Evolutionary conservation across 805 yeast species (phyloP), one percentile per base, ranked within the genome.

Genomic region (Huiozyma naganishii): DNA sequence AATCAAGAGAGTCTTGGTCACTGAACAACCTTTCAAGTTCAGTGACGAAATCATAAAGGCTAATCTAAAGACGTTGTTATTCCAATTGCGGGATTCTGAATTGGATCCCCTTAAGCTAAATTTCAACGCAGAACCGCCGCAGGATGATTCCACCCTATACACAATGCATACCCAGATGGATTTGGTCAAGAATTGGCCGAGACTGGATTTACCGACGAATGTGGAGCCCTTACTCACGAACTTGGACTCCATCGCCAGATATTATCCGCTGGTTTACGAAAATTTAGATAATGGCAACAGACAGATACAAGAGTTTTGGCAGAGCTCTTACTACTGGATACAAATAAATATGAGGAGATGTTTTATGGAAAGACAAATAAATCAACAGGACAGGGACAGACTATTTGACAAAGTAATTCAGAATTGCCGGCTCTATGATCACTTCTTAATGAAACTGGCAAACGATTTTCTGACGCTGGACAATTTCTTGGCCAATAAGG

Each of bases 161-260:
- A 42, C 49, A 6, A 36, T 55, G 9, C 29, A 45, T 11, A 51
- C 52, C n/a, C 32, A 50, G 10, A 40, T 47, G 7, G 48, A 52
- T 29, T 33, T 58, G 23, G 44, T 45, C 5, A 46, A 44, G 32
- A 46, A 49, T 36, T 57, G 60, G 60, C 32, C 38, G 7, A 36
- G 9, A 4, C 30, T 53, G 3, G 36, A 34, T 10, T 39, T 52
- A 9, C 58, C 61, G 11, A 43, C 40, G 29, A 47, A 45, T 49
- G 45, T 46, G 1, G 52, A 52, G 32, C 38, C 42, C 10, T 23
- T 54, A 8, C 38, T 46, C 27, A 13, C 45, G 6, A 36, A 37
- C 3, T 30, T 41, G 17, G 27, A 11, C 8, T 32, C 41, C 13
- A 17, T 46, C 10, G 28, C 39, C 5, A 49, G 45, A 41, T 36